Evolutionary conservation across 1,139 yeast species (phyloP), one percentile per base, ranked within the genome.

Genomic region (Saccharomycopsis hybrid): DNA sequence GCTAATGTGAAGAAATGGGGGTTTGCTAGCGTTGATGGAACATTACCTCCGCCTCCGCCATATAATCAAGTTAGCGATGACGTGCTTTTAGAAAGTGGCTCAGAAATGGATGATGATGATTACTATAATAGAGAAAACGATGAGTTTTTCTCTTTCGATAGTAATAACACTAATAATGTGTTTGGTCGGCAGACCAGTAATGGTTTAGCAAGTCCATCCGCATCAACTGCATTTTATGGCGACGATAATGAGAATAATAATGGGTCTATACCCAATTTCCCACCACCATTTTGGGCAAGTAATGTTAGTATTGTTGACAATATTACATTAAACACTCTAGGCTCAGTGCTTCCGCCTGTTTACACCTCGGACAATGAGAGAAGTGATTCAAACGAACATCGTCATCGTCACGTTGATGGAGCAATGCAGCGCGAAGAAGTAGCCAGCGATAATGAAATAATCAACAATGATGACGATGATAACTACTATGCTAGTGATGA

Each of bases 1-100:
- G 96, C 95, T 7, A 87, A 88, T 62, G 96, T 88, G 35, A 77
- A 88, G 59, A 90, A 89, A 64, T 87, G 95, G 74, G 96, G 96
- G 2, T 85, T 92, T 59, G 95, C 95, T 31, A 83, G 85, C 44
- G 76, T 79, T 38, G 81, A 71, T 49, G 92, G 90, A 1, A 74
- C 78, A 1, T 73, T 84, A 53, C 88, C 87, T 2, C 82, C 88
- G 1, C 92, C 92, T 1, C 92, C 92, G 0, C 74, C 85, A 1
- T 84, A 84, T 59, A 33, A 44, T 25, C 41, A 39, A 30, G 51
- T 41, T 9, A 32, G 39, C 9, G 54, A 53, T 30, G 55, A 53
- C 36, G 42, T 48, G 27, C 32, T 53, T 9, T 9, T 52, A n/a
- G 49, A 43, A 27, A 44, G 43, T 11, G 41, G 32, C 13, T 49